Conservation (phyloP, 768 basidiomycete species). For the Coprinopsis sp. region DNA sequence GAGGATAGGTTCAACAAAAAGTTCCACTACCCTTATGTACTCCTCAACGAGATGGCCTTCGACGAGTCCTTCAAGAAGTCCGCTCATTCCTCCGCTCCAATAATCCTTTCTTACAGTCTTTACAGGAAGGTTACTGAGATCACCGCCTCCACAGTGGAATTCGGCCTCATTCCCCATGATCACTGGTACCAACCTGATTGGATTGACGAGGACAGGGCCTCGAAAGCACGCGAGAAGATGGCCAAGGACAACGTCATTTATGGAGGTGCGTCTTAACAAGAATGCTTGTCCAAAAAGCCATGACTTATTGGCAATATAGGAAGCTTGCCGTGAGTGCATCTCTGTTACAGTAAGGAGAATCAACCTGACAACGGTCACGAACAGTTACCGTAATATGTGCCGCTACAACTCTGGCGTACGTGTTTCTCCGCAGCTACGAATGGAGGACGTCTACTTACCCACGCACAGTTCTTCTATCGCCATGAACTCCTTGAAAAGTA, state of each 20-base stretch:
- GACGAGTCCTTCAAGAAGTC: conserved; percentile 67
- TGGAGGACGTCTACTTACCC: too few species aligned
- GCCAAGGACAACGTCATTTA: conserved; percentile 60
- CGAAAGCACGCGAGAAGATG: conserved; percentile 64
- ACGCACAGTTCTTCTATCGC: conserved; percentile 72
- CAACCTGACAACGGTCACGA: background rate
- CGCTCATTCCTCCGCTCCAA: background rate
- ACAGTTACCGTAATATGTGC: conserved; percentile 92
- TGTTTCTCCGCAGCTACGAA: conserved; percentile 8
- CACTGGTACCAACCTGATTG: conserved; percentile 81
- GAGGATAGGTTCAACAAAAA: conserved; percentile 91
- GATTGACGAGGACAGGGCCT: conserved; percentile 74
- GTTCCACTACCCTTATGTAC: conserved; percentile 80
- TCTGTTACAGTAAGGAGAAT: background rate
- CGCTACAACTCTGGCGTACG: conserved; percentile 90
- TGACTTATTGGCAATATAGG: conserved; percentile 35
- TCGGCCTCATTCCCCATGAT: conserved; percentile 72
- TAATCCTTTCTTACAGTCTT: background rate
- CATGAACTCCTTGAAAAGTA: conserved; percentile 77
- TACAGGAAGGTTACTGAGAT: conserved; percentile 49
- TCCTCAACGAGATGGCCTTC: conserved; percentile 81
- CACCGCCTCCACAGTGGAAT: conserved; percentile 61
- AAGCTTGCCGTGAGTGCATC: conserved; percentile 62
- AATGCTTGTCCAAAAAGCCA: background rate
- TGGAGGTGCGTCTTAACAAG: conserved; percentile 52